Base-by-base conservation (phyloP, 83 land plant species). In the Thuja plicata region DNA sequence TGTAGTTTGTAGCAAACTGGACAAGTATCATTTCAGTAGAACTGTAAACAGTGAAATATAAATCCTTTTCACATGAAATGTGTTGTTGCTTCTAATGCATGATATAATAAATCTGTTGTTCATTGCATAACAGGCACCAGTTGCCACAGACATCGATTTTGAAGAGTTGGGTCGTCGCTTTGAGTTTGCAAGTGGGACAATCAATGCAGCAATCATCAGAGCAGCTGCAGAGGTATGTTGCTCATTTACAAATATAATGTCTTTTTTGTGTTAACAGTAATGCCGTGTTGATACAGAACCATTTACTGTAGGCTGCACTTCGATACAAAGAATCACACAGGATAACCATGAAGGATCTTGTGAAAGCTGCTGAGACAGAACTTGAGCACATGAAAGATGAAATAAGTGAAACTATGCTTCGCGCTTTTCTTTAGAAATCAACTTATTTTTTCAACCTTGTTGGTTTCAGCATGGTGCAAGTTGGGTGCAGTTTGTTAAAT, bases 131-230 rank as follows among this genome's bases (percentile, higher is more conserved):
- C 91, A 90, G 91, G 87, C 91, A 45, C 91, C 91, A 10, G 40
- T 89, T 62, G 87, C 91, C 54, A 37, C 91, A 32, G 90, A 89
- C 38, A 71, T 90, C 10, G 60, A 90, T 48, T 90, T 90, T 74
- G 91, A 90, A 32, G 91, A 89, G 91, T 87, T 90, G 91, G 90
- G 91, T 15, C 90, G 86, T 41, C 91, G 91, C 17, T 90, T 90
- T 89, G 91, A 90, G 50, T 90, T 90, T 82, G 77, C 87, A 73
- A 90, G 91, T 84, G 91, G 91, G 50, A 87, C 91, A 48, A 90
- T 90, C 37, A 89, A 87, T 91, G 90, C 88, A 71, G 91, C 91
- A 17, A 74, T 71, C 46, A 87, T 90, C 35, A 83, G 91, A 45
- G 91, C 91, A 54, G 91, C 91, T 60, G 91, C 91, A 41, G 85